Base-by-base conservation (phyloP, 2,329 filamentous ascomycete species). In the Venturiaceae sp. region DNA sequence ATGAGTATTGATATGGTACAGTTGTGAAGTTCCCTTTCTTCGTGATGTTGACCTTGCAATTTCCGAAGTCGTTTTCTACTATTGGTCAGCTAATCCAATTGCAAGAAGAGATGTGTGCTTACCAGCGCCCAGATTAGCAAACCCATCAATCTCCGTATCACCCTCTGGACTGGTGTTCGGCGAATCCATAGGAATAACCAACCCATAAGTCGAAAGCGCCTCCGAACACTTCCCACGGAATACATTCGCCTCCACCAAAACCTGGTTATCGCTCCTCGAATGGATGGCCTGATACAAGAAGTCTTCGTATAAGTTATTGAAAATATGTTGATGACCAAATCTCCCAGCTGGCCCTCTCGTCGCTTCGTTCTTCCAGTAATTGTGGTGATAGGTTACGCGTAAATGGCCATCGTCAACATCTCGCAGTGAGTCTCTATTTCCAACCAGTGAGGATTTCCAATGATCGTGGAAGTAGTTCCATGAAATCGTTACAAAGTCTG, bases 141-240 rank as follows among this genome's bases (percentile, higher is more conserved):
- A 82, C 0, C 79, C 79, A 62, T 82, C 79, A 28, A 81, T 68
- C 64, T 82, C 79, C 62, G 75, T 74, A 53, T 82, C 80, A 1
- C 79, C 80, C 11, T 78, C 79, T 1, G 74, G 71, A 60, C 74
- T 75, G 0, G 78, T 81, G 60, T 82, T 82, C 0, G 80, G 80
- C 46, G 75, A 78, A 60, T 82, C 80, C 50, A 75, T 70, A 0
- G 80, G 80, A n/a, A 82, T 77, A 1, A 82, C 80, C 0, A 81
- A 68, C 0, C 80, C 79, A 55, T 82, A 80, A 0, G 80, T 81
- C 62, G 74, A 79, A 26, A 82, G 65, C 0, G 80, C 78, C 61
- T 79, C 77, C 14, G 67, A 68, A 0, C 78, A 79, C 55, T 77
- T 71, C 5, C 74, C 74, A 5, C 71, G 66, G 66, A 79, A 79